phyloP scores from a whole-genome alignment of 331 rosid genomes.

The Telfairia occidentalis region DNA sequence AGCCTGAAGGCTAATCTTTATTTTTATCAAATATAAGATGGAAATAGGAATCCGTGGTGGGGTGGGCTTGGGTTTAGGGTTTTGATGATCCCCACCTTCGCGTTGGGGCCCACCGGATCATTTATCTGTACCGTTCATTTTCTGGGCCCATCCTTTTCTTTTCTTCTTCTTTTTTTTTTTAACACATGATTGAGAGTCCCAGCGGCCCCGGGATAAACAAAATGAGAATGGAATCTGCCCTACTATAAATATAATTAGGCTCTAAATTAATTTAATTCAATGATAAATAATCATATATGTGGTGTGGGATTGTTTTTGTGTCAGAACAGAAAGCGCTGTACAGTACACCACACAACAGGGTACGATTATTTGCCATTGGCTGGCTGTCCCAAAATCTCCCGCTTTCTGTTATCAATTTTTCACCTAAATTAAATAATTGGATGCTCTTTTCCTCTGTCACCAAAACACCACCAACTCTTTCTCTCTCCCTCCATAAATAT shows the following conservation, averaged over 20 bases:
- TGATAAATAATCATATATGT: too few species aligned
- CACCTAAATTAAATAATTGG: background rate
- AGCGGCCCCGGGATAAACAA: background rate
- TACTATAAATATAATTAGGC: too few species aligned
- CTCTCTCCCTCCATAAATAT: background rate
- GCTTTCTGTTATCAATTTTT: background rate
- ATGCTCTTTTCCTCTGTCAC: background rate
- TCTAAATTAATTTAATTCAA: too few species aligned
- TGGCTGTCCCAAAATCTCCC: background rate
- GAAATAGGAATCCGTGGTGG: conserved; percentile 26
- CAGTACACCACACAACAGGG: background rate
- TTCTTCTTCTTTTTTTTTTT: too few species aligned
- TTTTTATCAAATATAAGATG: too few species aligned
- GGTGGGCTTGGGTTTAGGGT: conserved; percentile 19
- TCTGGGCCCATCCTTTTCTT: conserved; percentile 7
- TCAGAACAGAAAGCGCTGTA: background rate
- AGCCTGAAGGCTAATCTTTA: too few species aligned
- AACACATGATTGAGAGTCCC: conserved; percentile 4
- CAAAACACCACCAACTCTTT: background rate
- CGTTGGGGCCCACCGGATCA: conserved; percentile 34
- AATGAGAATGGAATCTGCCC: background rate
- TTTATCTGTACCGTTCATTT: conserved; percentile 42
- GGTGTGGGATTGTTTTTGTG: background rate
- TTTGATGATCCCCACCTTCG: conserved; percentile 45
- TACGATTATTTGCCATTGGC: background rate